Base-by-base conservation (phyloP, 2,329 filamentous ascomycete species). In the Fusarium subglutinans region DNA sequence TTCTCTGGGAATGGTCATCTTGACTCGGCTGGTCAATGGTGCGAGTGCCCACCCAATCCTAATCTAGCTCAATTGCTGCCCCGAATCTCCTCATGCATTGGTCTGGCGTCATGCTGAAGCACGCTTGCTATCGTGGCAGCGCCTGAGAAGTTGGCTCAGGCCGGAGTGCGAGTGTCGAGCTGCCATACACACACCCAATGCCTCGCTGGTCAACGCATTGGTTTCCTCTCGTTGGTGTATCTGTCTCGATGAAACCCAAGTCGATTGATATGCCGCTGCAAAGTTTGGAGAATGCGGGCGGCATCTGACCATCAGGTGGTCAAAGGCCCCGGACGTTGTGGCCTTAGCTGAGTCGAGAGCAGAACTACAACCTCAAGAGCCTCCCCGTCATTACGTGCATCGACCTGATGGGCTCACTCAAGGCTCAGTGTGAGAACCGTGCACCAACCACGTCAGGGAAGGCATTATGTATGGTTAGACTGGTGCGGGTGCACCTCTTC, bases 101-200 rank as follows among this genome's bases (percentile, higher is more conserved):
- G 70, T 44, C 76, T 71, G 75, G 72, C 78, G 77, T 78, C 72
- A 76, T 75, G 76, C 77, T 66, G 72, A 77, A 72, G 66, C 74
- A 77, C 74, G 76, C 77, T 80, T 80, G 81, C 80, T 79, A 77
- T 84, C 82, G 82, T 84, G 82, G 82, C 82, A 83, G 67, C 75
- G 72, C 75, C 79, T 81, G 77, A 81, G 76, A 75, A 80, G 79
- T 77, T 78, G 66, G 55, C 67, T 69, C 63, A 56, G 58, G 55
- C 48, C 63, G 66, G 67, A 51, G 56, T 54, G 59, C 68, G 66
- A 69, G 58, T 51, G 62, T 59, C 48, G 58, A 69, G 61, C 60
- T 72, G 54, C 63, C 75, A 73, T 73, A 70, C 74, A 72, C 69
- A 74, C 73, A 67, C 59, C 63, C 72, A 74, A 65, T 68, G 53